Conservation (phyloP, 164 flowering plant genomes). For the Chimonanthus salicifolius region DNA sequence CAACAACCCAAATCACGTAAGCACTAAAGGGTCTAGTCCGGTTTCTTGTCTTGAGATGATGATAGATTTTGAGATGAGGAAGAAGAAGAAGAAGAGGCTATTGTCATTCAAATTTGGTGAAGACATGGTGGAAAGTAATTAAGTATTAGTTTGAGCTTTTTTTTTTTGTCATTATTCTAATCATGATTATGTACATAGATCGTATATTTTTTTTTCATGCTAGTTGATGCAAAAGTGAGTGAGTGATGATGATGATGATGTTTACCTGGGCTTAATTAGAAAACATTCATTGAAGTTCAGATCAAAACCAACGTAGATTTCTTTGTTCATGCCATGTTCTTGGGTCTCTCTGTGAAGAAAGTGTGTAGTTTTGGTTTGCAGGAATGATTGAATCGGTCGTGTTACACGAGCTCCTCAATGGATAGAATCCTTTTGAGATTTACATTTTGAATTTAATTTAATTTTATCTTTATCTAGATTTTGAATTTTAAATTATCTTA, state of each 20-base stretch:
- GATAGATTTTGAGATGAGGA: too few species aligned
- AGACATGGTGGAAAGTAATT: too few species aligned
- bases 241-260: neutral
- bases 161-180: neutral
- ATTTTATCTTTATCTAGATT: too few species aligned
- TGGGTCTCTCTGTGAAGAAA: neutral
- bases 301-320: neutral
- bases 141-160: neutral
- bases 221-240: neutral
- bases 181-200: neutral
- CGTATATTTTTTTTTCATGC: neutral
- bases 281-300: neutral
- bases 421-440: too few species aligned
- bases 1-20: slow-evolving; percentile 1
- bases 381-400: neutral
- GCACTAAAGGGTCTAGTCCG: neutral
- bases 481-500: too few species aligned
- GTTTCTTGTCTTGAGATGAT: too few species aligned
- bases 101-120: too few species aligned
- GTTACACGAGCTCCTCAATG: too few species aligned
- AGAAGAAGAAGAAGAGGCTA: too few species aligned
- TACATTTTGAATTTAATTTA: too few species aligned
- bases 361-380: neutral
- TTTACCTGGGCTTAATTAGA: neutral
- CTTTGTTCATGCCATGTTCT: neutral